phyloP scores from a whole-genome alignment of 495 filamentous ascomycete genomes.

The Tuber melanosporum region DNA sequence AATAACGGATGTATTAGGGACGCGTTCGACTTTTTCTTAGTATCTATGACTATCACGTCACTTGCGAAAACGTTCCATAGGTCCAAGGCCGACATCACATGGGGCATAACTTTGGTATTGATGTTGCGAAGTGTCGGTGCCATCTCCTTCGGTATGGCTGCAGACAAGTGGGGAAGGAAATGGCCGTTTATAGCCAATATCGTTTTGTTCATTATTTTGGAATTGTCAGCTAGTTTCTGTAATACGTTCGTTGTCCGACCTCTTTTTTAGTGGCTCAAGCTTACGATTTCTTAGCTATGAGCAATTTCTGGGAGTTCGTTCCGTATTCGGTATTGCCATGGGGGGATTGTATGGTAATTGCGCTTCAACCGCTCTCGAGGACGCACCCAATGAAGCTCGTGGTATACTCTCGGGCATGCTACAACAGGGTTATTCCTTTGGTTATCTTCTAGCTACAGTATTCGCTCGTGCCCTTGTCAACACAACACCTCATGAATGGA shows the following conservation, averaged over 20 bases:
- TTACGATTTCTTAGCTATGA: constrained; percentile 54
- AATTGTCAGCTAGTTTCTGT: constrained; percentile 57
- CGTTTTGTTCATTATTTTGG: constrained; percentile 52
- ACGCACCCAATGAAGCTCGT: constrained; percentile 49
- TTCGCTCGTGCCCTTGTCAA: constrained; percentile 58
- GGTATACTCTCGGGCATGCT: constrained; percentile 71
- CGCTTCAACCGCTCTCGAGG: constrained; percentile 38
- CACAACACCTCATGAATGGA: constrained; percentile 31
- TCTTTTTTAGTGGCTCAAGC: neutral
- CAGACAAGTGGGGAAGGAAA: constrained; percentile 67
- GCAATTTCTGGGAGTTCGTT: constrained; percentile 59
- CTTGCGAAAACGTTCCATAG: constrained; percentile 59
- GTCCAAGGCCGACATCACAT: constrained; percentile 56
- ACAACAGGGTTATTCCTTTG: constrained; percentile 70
- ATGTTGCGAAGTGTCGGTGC: constrained; percentile 67
- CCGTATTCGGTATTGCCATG: constrained; percentile 73
- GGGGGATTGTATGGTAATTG: constrained; percentile 65
- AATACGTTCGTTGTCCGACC: constrained; percentile 20
- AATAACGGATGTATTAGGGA: constrained; percentile 26
- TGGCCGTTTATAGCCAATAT: constrained; percentile 75
- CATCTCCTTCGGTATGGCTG: constrained; percentile 62
- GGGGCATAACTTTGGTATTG: constrained; percentile 67
- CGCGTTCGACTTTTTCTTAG: constrained; percentile 61
- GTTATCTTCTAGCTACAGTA: constrained; percentile 66
- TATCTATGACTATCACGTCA: constrained; percentile 63